phyloP scores from a whole-genome alignment of 1,139 yeast species.

The Geotrichum siamense region DNA sequence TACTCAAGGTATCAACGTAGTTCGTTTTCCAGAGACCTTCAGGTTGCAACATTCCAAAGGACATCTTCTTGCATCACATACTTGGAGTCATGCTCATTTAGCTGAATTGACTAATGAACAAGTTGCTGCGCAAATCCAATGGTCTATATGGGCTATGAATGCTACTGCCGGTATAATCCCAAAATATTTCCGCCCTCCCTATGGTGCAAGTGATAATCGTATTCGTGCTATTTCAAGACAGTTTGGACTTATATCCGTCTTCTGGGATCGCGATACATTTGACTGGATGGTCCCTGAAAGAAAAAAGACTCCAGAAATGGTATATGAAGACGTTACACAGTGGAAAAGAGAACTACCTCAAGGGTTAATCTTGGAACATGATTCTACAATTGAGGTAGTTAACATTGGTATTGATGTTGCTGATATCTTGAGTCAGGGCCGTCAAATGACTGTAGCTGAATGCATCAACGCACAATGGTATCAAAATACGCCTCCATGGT shows the following conservation, averaged over 20 bases:
- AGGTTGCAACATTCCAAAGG: constrained; percentile 50
- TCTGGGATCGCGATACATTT: constrained; percentile 89
- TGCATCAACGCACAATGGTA: constrained; percentile 59
- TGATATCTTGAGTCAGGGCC: constrained; percentile 37
- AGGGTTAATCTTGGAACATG: constrained; percentile 83
- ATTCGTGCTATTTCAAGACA: constrained; percentile 71
- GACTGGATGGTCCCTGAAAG: constrained; percentile 67
- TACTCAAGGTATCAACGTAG: constrained; percentile 74
- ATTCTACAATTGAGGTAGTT: constrained; percentile 60
- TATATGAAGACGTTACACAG: constrained; percentile 46
- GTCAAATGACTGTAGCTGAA: constrained; percentile 73
- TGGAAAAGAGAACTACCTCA: constrained; percentile 43
- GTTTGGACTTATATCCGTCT: constrained; percentile 79
- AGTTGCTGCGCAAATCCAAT: constrained; percentile 79
- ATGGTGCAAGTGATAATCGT: constrained; percentile 87
- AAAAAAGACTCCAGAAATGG: constrained; percentile 43
- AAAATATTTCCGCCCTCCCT: constrained; percentile 92
- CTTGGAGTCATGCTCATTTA: constrained; percentile 86
- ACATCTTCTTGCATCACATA: constrained; percentile 80
- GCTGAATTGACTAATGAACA: constrained; percentile 73
- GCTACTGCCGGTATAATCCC: constrained; percentile 89
- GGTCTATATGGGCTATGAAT: constrained; percentile 98
- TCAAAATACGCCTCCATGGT: constrained; percentile 21
- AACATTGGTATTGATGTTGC: constrained; percentile 56
- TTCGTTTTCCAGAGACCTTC: constrained; percentile 69